phyloP scores from a whole-genome alignment of 2,329 filamentous ascomycete genomes.

The Helicocarpus griseus region DNA sequence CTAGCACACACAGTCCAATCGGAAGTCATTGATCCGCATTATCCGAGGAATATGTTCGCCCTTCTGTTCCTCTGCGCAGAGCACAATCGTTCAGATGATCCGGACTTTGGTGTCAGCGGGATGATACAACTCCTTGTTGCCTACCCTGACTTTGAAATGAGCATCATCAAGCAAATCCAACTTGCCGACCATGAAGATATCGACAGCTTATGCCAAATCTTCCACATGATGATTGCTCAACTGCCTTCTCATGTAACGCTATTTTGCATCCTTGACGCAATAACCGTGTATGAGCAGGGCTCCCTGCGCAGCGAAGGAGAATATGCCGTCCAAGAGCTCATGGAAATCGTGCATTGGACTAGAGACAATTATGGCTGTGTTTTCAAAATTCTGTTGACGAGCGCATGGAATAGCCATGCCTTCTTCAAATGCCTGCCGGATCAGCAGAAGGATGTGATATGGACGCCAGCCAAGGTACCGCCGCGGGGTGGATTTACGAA shows the following conservation, averaged over 20 bases:
- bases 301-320: background rate
- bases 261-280: slow-evolving; percentile 1
- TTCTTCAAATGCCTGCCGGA: slow-evolving; percentile 1
- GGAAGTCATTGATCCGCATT: background rate
- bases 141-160: slow-evolving; percentile 1
- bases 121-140: background rate
- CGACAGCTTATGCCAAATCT: background rate
- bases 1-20: background rate
- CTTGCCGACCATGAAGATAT: background rate
- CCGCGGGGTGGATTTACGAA: background rate
- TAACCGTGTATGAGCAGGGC: slow-evolving; percentile 1
- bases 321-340: slow-evolving; percentile 1
- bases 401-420: slow-evolving; percentile 1
- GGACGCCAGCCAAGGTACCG: slow-evolving; percentile 1
- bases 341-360: slow-evolving; percentile 1
- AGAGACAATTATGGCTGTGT: background rate
- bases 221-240: slow-evolving; percentile 4
- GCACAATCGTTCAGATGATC: background rate
- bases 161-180: slow-evolving; percentile 1
- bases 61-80: slow-evolving; percentile 1
- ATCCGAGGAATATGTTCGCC: slow-evolving; percentile 1
- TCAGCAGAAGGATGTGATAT: background rate
- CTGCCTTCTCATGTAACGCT: background rate
- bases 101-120: background rate
- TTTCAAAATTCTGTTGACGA: slow-evolving; percentile 3